Percentiles rank a stretch among this genome's conserved stretches.
Evolutionary conservation across 495 filamentous ascomycete genomes (phyloP).

Genomic region (Staphylotrichum tortipilum): DNA sequence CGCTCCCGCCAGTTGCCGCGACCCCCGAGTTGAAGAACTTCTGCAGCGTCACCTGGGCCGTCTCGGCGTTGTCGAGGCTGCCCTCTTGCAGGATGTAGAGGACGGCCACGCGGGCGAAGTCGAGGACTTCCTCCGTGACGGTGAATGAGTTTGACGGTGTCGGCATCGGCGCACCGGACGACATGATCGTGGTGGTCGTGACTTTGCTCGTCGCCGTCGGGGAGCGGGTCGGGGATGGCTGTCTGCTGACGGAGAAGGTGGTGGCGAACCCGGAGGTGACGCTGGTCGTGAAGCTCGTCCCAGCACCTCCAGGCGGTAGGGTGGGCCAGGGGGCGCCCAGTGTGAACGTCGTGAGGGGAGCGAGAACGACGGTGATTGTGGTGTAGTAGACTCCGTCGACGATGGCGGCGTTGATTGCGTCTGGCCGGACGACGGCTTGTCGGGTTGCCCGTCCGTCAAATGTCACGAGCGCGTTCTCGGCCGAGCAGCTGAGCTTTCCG

Average conservation of each 20-base stretch:
- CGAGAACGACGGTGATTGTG: slow-evolving; percentile 30
- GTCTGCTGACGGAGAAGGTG: slow-evolving; percentile 6
- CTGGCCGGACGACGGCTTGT: slow-evolving; percentile 6
- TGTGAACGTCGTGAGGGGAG: slow-evolving; percentile 26
- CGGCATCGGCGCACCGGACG: slow-evolving; percentile 19
- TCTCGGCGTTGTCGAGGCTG: slow-evolving; percentile 42
- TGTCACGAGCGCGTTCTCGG: slow-evolving; percentile 77
- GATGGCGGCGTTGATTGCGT: slow-evolving; percentile 18
- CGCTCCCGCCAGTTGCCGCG: slow-evolving; percentile 18
- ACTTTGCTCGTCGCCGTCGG: slow-evolving; percentile 4
- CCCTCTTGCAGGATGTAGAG: slow-evolving; percentile 54
- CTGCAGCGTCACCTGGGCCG: slow-evolving; percentile 50
- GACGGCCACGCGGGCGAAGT: slow-evolving; percentile 59
- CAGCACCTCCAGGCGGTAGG: slow-evolving; percentile 3
- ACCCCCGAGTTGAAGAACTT: slow-evolving; percentile 39
- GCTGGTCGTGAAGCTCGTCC: slow-evolving; percentile 23
- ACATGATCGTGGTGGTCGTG: slow-evolving; percentile 22
- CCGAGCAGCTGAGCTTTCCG: slow-evolving; percentile 63
- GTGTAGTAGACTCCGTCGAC: slow-evolving; percentile 25
- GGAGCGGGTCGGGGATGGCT: slow-evolving; percentile 3
- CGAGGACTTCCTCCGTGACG: slow-evolving; percentile 44
- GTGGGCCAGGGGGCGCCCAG: slow-evolving; percentile 11
- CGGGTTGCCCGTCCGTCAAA: slow-evolving; percentile 52
- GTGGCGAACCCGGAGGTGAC: slow-evolving; percentile 25
- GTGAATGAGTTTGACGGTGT: slow-evolving; percentile 23